These are phyloP conservation scores for Thraustochytrium sp. DNA, from an alignment of 352 stramenopile genomes.

Conservation along the genomic window DNA sequence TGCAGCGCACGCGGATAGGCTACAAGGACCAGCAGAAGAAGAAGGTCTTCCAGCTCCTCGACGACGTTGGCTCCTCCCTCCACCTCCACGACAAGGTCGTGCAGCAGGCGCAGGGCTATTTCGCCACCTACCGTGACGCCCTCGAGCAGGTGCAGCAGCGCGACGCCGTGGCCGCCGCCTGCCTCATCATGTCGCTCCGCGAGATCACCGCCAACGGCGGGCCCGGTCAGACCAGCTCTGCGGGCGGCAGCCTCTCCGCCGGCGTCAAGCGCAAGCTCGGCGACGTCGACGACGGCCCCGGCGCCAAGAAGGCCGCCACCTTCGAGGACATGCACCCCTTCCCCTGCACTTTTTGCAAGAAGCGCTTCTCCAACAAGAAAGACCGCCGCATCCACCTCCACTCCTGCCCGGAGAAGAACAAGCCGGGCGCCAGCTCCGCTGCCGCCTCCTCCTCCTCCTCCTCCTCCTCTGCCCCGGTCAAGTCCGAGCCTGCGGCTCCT, in stretches of 20 bases:
- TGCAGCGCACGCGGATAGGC: slow-evolving; percentile 85
- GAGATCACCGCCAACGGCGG: not conserved
- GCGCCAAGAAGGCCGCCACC: not conserved
- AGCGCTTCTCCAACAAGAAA: not conserved
- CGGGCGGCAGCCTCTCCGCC: not conserved
- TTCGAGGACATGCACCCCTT: slow-evolving; percentile 27
- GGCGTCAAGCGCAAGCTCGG: not conserved
- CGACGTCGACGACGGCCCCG: not conserved
- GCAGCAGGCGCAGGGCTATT: slow-evolving; percentile 88
- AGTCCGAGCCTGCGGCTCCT: no score
- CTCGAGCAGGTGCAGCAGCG: slow-evolving; percentile 90
- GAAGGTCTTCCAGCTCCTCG: slow-evolving; percentile 73
- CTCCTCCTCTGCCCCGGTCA: no score
- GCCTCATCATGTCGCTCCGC: slow-evolving; percentile 57
- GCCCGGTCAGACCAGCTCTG: not conserved
- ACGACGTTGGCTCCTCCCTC: slow-evolving; percentile 86
- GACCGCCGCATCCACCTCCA: not conserved
- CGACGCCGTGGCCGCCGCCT: slow-evolving; percentile 78
- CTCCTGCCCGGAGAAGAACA: not conserved
- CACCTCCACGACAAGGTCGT: slow-evolving; percentile 89
- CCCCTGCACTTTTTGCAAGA: not conserved
- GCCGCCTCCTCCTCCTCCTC: no score
- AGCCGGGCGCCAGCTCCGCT: no score
- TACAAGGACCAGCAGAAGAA: slow-evolving; percentile 94
- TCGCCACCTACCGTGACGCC: slow-evolving; percentile 90